Evolutionary conservation across 2,329 filamentous ascomycete species (phyloP), one percentile per base, ranked within the genome.

Genomic region (Tolypocladium paradoxum): DNA sequence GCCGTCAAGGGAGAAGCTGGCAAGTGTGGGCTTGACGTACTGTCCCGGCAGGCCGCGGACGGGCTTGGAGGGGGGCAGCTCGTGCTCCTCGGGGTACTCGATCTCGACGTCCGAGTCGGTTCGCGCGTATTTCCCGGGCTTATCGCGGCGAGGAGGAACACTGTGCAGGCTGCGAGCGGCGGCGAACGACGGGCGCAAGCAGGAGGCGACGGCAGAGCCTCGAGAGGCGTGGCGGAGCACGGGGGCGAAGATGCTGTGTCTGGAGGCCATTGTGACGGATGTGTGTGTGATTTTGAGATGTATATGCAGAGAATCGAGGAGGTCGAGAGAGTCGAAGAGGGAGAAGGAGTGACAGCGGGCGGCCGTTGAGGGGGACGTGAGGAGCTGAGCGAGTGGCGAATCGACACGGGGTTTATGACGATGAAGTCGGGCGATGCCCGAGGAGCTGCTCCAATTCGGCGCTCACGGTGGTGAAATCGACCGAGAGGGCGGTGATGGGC

Each of bases 1-100:
- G 56, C 84, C 87, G 66, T 95, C 87, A 35, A 97, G 80, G 9
- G 90, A 92, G 73, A 96, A 97, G 45, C 83, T 83, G 35, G 88
- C 84, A 31, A 96, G 79, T 0, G 90, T 95, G 29, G 90, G 85
- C 75, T 90, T 90, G 71, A 88, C 87, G 64, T 93, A 88, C 65
- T 85, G 79, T 20, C 88, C 89, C 56, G 88, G 88, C 50, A 88
- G 81, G 49, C 89, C 89, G 58, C 84, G 79, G 8, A 92, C 82
- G 4, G 88, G 85, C 53, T 76, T 74, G 54, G 83, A 86, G 43
- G 79, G 77, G 11, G 90, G 89, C 59, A 93, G 78, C 56, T 90
- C 81, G 53, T 80, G 72, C 63, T 90, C 86, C 37, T 82, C 79
- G 0, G 89, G 90, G 65, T 95, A 90, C 68, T 90, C 83, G 57